phyloP scores from a whole-genome alignment of 1,284 basidiomycete genomes.

The Cutaneotrichosporon mucoides region DNA sequence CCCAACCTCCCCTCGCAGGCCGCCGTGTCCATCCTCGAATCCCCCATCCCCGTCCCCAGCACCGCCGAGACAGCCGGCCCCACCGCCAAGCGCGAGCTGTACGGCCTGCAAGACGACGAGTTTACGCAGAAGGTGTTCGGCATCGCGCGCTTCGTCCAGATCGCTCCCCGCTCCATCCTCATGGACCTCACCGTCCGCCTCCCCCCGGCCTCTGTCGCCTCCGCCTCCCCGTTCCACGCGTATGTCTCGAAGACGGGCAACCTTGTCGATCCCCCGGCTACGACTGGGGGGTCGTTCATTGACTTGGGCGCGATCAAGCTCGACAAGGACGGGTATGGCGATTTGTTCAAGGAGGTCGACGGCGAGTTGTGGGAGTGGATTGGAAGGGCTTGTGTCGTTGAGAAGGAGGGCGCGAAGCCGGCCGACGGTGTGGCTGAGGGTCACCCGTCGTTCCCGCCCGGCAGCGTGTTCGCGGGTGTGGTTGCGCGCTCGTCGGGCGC shows the following conservation, averaged over 20 bases:
- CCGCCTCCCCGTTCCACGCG: conserved; percentile 20
- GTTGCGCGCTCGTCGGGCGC: conserved; percentile 48
- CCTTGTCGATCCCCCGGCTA: conserved; percentile 42
- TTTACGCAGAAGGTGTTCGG: conserved; percentile 49
- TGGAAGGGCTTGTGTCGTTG: conserved; percentile 48
- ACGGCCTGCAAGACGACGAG: conserved; percentile 42
- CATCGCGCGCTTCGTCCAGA: conserved; percentile 50
- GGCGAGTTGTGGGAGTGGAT: conserved; percentile 50
- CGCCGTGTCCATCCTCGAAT: conserved; percentile 50
- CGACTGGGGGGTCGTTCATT: conserved; percentile 40
- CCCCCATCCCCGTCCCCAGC: conserved; percentile 38
- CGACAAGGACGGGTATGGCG: conserved; percentile 49
- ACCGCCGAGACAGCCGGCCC: conserved; percentile 26
- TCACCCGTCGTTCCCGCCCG: not conserved
- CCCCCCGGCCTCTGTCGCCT: conserved; percentile 26
- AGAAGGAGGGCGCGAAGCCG: conserved; percentile 11
- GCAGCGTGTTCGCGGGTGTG: conserved; percentile 47
- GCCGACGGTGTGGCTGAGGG: not conserved
- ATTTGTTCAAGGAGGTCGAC: conserved; percentile 48
- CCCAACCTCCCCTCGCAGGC: conserved; percentile 31
- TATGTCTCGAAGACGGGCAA: conserved; percentile 48
- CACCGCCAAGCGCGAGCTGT: conserved; percentile 14
- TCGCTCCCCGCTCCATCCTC: conserved; percentile 43
- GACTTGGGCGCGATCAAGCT: conserved; percentile 38
- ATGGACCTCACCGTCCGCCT: conserved; percentile 49